These are phyloP conservation scores for Solanum neorickii DNA, from an alignment of 257 asterid species.

Conservation along the genomic window DNA sequence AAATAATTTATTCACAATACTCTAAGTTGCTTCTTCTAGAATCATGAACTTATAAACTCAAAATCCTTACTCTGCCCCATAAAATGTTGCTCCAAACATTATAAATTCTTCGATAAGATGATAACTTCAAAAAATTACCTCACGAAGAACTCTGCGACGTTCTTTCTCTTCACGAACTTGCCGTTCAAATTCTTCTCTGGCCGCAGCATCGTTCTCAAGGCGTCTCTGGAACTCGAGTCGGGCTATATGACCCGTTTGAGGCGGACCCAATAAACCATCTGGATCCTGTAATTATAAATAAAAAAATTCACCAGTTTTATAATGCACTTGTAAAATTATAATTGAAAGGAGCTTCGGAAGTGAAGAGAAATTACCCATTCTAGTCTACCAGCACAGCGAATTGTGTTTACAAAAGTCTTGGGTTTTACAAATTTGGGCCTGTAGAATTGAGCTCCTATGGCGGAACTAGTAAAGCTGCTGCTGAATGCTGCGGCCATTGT, in stretches of 20 bases:
- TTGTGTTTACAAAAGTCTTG: slow-evolving; percentile 16
- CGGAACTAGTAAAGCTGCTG: slow-evolving; percentile 26
- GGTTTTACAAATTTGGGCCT: slow-evolving; percentile 17
- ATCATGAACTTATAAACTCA: no score
- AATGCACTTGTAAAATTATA: not conserved
- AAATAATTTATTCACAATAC: not conserved
- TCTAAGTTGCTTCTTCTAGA: not conserved
- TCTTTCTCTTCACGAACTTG: slow-evolving; percentile 66
- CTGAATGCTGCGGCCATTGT: slow-evolving; percentile 45
- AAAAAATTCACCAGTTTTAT: not conserved
- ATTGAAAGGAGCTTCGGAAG: not conserved
- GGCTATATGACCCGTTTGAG: slow-evolving; percentile 58
- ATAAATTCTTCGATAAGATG: not conserved
- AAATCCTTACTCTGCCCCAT: not conserved
- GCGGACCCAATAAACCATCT: slow-evolving; percentile 64
- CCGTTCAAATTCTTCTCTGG: slow-evolving; percentile 67
- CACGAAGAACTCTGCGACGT: slow-evolving; percentile 46
- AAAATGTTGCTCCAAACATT: not conserved
- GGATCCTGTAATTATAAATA: slow-evolving; percentile 53
- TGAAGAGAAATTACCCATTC: slow-evolving; percentile 43
- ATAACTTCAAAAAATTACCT: slow-evolving; percentile 20
- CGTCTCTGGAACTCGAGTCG: slow-evolving; percentile 52
- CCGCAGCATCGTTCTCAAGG: slow-evolving; percentile 59
- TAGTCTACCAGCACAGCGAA: slow-evolving; percentile 47
- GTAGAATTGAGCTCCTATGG: slow-evolving; percentile 12